Base-by-base conservation (phyloP, 2,329 filamentous ascomycete genomes). In the Dothistroma pini region DNA sequence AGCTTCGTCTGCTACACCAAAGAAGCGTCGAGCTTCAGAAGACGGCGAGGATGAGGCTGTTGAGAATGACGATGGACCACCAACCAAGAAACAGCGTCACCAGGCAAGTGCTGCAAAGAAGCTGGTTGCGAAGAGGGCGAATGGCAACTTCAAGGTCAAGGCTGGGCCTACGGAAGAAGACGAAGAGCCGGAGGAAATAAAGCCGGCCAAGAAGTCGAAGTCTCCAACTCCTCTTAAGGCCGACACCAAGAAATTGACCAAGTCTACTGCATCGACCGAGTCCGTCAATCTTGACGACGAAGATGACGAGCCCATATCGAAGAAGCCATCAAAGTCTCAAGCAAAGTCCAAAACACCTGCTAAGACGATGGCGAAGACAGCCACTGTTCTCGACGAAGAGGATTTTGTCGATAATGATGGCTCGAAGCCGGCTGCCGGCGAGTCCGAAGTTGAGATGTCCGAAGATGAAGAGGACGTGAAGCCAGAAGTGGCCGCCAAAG, bases 401-500 rank as follows among this genome's bases (percentile, higher is more conserved):
- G 54, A 53, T 21, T 57, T 64, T 4, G 32, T 47, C 9, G 60
- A 62, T 19, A 54, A 59, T 19, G 59, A 51, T 9, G 31, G n/a
- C 31, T 38, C 22, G 29, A 55, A 65, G 63, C n/a, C 71, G 65
- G 25, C 67, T 66, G 25, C 66, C 64, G 60, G 41, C 66, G 71
- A 75, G 12, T 79, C 80, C 7, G 78, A 76, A 32, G 73, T 76
- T 19, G 77, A 79, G 6, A 79, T 78, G 7, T 77, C 77, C n/a
- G 75, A 77, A 22, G 70, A 78, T 2, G 85, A 86, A 59, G 84
- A 83, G 22, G 81, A 84, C 14, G 82, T 89, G 69, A 90, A 90
- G 71, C 86, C 91, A 1, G 86, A 88, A 66, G 76, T 87, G 52
- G 86, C 86, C 54, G 87, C 86, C 48, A 93, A 96, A 75, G 87